A percentile compares a stretch with the other conserved stretches of the same genome.
Conservation (phyloP, 2,329 filamentous ascomycete species). For the Penicillium sp. region DNA sequence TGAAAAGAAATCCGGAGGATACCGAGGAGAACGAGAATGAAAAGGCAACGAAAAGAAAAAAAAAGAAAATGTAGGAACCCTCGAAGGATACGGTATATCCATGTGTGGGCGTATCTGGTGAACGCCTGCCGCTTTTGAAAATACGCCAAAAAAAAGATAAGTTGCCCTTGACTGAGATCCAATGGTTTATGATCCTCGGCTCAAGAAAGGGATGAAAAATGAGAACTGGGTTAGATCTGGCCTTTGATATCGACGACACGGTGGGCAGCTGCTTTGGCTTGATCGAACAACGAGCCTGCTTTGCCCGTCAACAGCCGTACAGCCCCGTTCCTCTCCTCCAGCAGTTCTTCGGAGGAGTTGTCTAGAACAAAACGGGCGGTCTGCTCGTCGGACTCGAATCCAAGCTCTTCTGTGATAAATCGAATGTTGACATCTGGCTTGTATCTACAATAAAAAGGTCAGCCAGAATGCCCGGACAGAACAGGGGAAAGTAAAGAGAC, state of each 20-base stretch:
- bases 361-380: slow-evolving; percentile 88
- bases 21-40: not conserved
- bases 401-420: slow-evolving; percentile 93
- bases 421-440: slow-evolving; percentile 85
- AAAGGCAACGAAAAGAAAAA: not conserved
- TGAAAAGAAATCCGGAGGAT: not conserved
- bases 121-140: slow-evolving; percentile 9
- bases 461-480: not conserved
- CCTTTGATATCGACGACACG: slow-evolving; percentile 93
- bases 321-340: slow-evolving; percentile 73
- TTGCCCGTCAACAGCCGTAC: slow-evolving; percentile 74
- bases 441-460: slow-evolving; percentile 62
- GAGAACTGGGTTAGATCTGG: slow-evolving; percentile 61
- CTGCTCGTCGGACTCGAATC: slow-evolving; percentile 89
- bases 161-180: not conserved
- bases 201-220: not conserved
- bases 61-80: not conserved
- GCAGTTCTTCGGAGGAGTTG: slow-evolving; percentile 69
- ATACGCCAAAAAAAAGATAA: slow-evolving; percentile 4
- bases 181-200: not conserved
- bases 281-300: slow-evolving; percentile 71
- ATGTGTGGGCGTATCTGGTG: not conserved
- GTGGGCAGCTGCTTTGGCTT: slow-evolving; percentile 71
- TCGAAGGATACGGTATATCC: not conserved
- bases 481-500: slow-evolving; percentile 42